A percentile compares a stretch with the other conserved stretches of the same genome.
Conservation (phyloP, 768 basidiomycete species). For the Flagelloscypha sp. region DNA sequence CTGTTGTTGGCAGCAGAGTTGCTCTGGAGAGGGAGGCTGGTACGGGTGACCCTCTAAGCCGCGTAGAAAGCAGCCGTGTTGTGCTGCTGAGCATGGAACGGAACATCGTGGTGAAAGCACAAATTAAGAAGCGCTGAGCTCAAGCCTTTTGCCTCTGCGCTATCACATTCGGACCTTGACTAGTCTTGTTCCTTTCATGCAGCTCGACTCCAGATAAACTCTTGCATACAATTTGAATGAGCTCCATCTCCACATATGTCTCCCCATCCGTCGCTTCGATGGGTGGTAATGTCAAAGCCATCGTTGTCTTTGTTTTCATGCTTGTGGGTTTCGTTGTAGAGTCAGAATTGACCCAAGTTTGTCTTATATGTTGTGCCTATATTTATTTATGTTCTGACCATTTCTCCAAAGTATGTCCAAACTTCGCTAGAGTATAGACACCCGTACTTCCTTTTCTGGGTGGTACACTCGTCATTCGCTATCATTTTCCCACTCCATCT, state of each 20-base stretch:
- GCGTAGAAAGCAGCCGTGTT: conserved; percentile 52
- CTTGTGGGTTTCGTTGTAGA: conserved; percentile 72
- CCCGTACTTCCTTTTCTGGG: conserved; percentile 85
- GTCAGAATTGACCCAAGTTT: conserved; percentile 69
- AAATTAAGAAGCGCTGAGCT: no score
- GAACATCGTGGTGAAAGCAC: conserved; percentile 42
- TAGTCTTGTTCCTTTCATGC: no score
- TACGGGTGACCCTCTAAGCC: conserved; percentile 33
- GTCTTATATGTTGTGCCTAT: conserved; percentile 8
- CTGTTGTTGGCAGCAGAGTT: conserved; percentile 20
- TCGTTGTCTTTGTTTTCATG: conserved; percentile 47
- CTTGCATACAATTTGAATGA: no score
- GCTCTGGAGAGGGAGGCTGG: conserved; percentile 21
- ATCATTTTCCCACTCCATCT: conserved; percentile 82
- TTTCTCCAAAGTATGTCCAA: conserved; percentile 60
- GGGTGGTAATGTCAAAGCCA: conserved; percentile 37
- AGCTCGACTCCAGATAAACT: no score
- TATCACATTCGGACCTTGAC: no score
- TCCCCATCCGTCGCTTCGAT: conserved; percentile 32
- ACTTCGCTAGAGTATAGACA: conserved; percentile 69
- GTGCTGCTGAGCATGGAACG: conserved; percentile 58
- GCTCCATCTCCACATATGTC: conserved; percentile 10
- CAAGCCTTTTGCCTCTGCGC: no score
- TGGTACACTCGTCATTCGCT: conserved; percentile 72
- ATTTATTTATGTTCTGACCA: conserved; percentile 2